Conservation (phyloP, 805 yeast genomes). For the Danielia reshetovae region DNA sequence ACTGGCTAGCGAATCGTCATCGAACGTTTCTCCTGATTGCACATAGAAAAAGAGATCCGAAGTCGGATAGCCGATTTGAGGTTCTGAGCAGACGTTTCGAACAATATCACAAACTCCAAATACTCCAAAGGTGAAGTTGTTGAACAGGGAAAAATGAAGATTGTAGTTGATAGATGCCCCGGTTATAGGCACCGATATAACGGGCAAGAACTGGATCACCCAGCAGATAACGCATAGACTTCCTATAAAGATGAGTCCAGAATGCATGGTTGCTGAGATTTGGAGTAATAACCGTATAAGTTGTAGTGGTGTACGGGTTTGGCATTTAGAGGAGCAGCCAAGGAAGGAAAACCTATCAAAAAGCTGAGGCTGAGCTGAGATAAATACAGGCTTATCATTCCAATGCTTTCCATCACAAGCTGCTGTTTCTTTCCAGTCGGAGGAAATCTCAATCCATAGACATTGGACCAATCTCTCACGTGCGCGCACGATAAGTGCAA, state of each 20-base stretch:
- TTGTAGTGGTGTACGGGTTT: constrained; percentile 1
- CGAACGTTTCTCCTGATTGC: constrained; percentile 5
- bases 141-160: constrained; percentile 29
- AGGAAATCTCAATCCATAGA: too few relatives aligned
- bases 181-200: constrained; percentile 40
- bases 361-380: too few relatives aligned
- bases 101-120: constrained; percentile 37
- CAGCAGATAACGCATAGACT: constrained; percentile 27
- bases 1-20: constrained; percentile 12
- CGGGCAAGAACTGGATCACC: constrained; percentile 36
- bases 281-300: neutral
- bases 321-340: too few relatives aligned
- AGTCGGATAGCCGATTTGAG: constrained; percentile 36
- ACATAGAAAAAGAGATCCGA: constrained; percentile 14
- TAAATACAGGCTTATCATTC: too few relatives aligned
- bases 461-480: constrained; percentile 11
- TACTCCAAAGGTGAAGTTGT: constrained; percentile 39
- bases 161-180: constrained; percentile 19
- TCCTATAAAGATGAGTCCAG: constrained; percentile 27
- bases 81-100: constrained; percentile 26
- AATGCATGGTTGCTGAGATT: constrained; percentile 19
- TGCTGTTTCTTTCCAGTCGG: too few relatives aligned
- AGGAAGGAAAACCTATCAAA: too few relatives aligned
- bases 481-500: constrained; percentile 14
- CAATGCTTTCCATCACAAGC: too few relatives aligned